phyloP scores from a whole-genome alignment of 345 rosid species.

The Luvunga scandens region DNA sequence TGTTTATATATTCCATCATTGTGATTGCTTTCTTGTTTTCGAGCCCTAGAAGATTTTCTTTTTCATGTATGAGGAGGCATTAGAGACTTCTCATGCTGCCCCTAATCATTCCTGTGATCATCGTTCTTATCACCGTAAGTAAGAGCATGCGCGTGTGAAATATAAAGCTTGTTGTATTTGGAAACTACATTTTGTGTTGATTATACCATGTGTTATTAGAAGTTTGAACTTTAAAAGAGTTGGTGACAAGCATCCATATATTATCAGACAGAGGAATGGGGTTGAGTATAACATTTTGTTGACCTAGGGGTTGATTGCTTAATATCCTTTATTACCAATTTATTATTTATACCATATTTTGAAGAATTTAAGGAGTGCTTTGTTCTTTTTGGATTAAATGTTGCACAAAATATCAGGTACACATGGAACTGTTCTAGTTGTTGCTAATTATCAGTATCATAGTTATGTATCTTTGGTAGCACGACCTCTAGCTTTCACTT shows the following conservation, averaged over 20 bases:
- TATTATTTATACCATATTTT: background rate
- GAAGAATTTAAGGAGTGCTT: background rate
- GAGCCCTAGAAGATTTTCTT: background rate
- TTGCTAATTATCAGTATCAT: background rate
- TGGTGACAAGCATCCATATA: background rate
- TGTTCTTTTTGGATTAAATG: background rate
- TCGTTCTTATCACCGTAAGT: background rate
- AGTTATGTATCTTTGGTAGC: background rate
- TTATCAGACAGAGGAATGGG: background rate
- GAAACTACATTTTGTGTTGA: background rate
- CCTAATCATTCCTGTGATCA: background rate
- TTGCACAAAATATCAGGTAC: background rate
- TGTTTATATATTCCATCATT: background rate
- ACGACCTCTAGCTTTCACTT: background rate
- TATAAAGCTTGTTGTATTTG: background rate
- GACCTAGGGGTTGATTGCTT: background rate
- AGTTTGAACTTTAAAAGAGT: background rate
- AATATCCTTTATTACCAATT: background rate
- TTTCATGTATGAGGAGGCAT: background rate
- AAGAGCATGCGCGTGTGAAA: background rate
- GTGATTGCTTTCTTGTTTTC: background rate
- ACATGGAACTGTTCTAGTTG: background rate
- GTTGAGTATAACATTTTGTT: background rate
- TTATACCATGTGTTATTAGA: background rate
- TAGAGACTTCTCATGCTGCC: background rate